phyloP scores from a whole-genome alignment of 805 yeast genomes.

The Groenewaldozyma tartarivorans region DNA sequence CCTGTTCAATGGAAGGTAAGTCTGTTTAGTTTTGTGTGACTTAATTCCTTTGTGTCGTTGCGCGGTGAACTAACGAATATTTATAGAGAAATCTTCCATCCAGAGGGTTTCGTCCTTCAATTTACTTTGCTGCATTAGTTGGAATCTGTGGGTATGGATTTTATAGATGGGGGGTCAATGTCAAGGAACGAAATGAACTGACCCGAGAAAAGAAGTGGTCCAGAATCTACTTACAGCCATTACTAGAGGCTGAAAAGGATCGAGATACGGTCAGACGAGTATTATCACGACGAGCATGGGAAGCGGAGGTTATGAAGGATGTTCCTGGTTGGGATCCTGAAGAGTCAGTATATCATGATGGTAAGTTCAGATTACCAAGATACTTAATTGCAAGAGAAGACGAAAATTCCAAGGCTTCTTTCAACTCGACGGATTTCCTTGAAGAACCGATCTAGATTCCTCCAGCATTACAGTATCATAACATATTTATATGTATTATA shows the following conservation, averaged over 20 bases:
- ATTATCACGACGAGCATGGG: slow-evolving; percentile 56
- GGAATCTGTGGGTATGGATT: slow-evolving; percentile 65
- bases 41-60: background rate
- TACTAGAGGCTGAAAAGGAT: slow-evolving; percentile 74
- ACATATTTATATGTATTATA: too few relatives aligned
- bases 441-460: background rate
- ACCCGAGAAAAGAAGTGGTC: slow-evolving; percentile 72
- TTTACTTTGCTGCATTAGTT: slow-evolving; percentile 56
- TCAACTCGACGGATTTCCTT: background rate
- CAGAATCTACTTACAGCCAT: slow-evolving; percentile 60
- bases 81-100: slow-evolving; percentile 61
- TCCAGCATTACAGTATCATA: too few relatives aligned
- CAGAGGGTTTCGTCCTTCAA: slow-evolving; percentile 71
- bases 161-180: slow-evolving; percentile 54
- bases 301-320: slow-evolving; percentile 54
- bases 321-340: slow-evolving; percentile 55
- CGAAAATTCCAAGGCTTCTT: background rate
- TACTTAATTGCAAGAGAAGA: slow-evolving; percentile 15
- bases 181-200: slow-evolving; percentile 63
- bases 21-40: background rate
- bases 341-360: slow-evolving; percentile 37
- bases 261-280: slow-evolving; percentile 67
- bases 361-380: slow-evolving; percentile 31
- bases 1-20: slow-evolving; percentile 71
- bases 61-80: background rate